Evolutionary conservation across 1,284 basidiomycete species (phyloP).

Genomic region (Meripilus lineatus): DNA sequence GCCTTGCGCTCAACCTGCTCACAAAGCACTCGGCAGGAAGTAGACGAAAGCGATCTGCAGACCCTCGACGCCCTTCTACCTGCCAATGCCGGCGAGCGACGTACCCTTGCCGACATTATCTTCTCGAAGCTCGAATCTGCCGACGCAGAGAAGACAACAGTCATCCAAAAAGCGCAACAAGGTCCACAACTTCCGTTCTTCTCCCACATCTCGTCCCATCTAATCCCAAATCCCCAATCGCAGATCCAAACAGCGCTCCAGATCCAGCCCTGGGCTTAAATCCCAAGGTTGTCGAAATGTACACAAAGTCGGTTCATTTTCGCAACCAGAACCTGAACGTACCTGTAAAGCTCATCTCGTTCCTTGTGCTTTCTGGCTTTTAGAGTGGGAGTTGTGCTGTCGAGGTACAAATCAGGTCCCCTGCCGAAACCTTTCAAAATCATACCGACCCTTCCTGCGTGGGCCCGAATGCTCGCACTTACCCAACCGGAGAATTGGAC

Average conservation of each 20-base stretch:
- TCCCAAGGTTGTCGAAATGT: slow-evolving; percentile 95
- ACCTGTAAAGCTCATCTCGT: too few relatives aligned
- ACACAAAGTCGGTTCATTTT: slow-evolving; percentile 82
- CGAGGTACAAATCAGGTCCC: slow-evolving; percentile 92
- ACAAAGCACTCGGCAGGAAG: slow-evolving; percentile 51
- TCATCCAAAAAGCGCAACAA: slow-evolving; percentile 55
- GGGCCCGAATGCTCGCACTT: slow-evolving; percentile 94
- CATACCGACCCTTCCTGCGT: slow-evolving; percentile 91
- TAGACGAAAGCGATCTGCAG: slow-evolving; percentile 84
- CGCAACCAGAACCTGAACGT: too few relatives aligned
- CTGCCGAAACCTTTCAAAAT: slow-evolving; percentile 99
- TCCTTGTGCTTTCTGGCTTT: background rate
- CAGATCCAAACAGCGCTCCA: slow-evolving; percentile 59
- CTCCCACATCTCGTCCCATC: background rate
- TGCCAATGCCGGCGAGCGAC: slow-evolving; percentile 64
- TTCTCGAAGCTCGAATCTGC: slow-evolving; percentile 83
- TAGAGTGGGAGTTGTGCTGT: slow-evolving; percentile 85
- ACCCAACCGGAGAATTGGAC: slow-evolving; percentile 94
- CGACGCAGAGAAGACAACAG: slow-evolving; percentile 43
- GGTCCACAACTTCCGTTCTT: slow-evolving; percentile 30
- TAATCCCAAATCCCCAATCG: background rate
- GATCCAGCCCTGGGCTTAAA: slow-evolving; percentile 92
- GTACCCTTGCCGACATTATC: slow-evolving; percentile 93
- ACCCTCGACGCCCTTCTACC: slow-evolving; percentile 80
- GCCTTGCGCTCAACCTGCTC: slow-evolving; percentile 6